phyloP scores from a whole-genome alignment of 176 grass and related monocot species.

The Lolium rigidum region DNA sequence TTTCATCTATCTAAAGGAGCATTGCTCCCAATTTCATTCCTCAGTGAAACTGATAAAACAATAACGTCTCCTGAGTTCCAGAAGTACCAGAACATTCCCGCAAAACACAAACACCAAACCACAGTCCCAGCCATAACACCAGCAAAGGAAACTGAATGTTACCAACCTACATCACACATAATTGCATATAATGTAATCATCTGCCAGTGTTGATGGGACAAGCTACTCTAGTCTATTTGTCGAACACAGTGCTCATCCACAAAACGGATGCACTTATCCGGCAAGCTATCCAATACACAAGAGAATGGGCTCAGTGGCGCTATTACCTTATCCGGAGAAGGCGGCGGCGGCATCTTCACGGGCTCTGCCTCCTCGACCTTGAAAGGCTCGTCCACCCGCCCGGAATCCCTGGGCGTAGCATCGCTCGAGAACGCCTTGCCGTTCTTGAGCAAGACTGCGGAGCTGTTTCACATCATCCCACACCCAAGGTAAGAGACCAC shows the following conservation, averaged over 20 bases:
- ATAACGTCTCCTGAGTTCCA: background rate
- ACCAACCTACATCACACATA: background rate
- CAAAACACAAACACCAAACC: background rate
- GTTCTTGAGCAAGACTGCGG: slow-evolving; percentile 49
- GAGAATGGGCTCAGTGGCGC: background rate
- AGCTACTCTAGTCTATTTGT: background rate
- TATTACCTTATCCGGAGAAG: slow-evolving; percentile 72
- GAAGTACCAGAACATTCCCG: background rate
- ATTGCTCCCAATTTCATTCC: background rate
- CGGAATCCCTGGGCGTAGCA: slow-evolving; percentile 38
- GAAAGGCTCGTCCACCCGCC: slow-evolving; percentile 63
- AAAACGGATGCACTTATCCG: no score
- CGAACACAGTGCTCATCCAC: background rate
- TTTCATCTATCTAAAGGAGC: background rate
- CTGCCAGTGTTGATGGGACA: background rate
- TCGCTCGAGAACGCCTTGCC: slow-evolving; percentile 59
- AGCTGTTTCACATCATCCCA: slow-evolving; percentile 36
- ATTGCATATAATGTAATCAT: background rate
- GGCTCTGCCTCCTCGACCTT: slow-evolving; percentile 86
- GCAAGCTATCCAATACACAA: no score
- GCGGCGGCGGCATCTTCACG: slow-evolving; percentile 49
- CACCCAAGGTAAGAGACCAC: slow-evolving; percentile 1
- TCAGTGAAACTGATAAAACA: background rate
- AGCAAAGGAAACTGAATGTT: background rate
- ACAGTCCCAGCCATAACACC: background rate